These are phyloP conservation scores for Sherardia arvensis DNA, from an alignment of 257 asterid species.

Conservation along the genomic window DNA sequence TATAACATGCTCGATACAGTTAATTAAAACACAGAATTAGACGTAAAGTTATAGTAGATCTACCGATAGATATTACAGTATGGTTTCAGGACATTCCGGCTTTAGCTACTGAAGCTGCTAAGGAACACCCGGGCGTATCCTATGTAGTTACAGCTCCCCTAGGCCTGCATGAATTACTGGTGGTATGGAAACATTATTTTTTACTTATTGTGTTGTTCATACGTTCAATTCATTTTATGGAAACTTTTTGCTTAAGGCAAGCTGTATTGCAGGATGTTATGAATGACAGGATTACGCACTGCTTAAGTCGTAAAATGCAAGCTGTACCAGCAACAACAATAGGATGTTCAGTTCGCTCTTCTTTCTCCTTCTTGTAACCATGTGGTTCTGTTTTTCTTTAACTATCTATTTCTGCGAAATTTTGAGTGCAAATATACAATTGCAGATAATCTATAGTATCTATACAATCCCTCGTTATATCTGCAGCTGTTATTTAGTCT, in stretches of 20 bases:
- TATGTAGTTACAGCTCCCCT: constrained; percentile 41
- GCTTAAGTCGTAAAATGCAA: constrained; percentile 80
- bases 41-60: too few species aligned
- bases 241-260: too few species aligned
- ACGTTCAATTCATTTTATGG: too few species aligned
- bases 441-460: too few species aligned
- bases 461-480: constrained; percentile 2
- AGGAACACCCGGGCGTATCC: constrained; percentile 94
- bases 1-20: too few species aligned
- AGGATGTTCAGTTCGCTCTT: neutral
- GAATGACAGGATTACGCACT: constrained; percentile 72
- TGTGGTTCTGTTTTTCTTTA: neutral
- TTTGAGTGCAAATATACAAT: too few species aligned
- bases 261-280: constrained; percentile 86
- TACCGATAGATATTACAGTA: too few species aligned
- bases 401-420: neutral
- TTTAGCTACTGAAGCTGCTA: constrained; percentile 90
- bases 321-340: constrained; percentile 26
- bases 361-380: neutral
- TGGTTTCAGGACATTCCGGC: constrained; percentile 57
- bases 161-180: constrained; percentile 73
- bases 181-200: constrained; percentile 34
- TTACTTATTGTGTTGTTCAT: neutral
- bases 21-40: too few species aligned
- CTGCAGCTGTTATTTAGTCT: neutral